A percentile compares a stretch with the other conserved stretches of the same genome.
Evolutionary conservation across 805 yeast species (phyloP).

Genomic region (Kodamaea hsintzibuensis): DNA sequence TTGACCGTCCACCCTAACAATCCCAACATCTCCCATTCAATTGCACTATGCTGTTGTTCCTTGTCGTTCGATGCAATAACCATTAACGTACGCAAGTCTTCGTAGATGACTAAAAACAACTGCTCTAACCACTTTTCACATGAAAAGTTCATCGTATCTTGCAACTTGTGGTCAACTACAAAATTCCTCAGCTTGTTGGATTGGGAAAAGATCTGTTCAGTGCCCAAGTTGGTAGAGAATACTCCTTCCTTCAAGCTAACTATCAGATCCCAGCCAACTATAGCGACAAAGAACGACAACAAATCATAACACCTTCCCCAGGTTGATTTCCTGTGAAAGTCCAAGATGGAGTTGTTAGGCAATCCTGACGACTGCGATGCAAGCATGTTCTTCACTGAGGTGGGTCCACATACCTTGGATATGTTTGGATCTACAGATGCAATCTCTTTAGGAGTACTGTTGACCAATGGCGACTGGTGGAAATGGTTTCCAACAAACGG

Average conservation of each 20-base stretch:
- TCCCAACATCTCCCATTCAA: slow-evolving; percentile 78
- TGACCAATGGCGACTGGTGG: slow-evolving; percentile 36
- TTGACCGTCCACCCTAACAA: slow-evolving; percentile 48
- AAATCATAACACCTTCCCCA: slow-evolving; percentile 60
- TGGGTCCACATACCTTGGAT: slow-evolving; percentile 28
- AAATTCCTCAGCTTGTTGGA: background rate
- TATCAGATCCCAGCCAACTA: slow-evolving; percentile 81
- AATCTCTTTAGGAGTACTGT: slow-evolving; percentile 33
- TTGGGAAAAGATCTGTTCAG: background rate
- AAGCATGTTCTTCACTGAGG: slow-evolving; percentile 24
- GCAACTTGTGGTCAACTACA: slow-evolving; percentile 14
- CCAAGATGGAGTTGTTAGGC: slow-evolving; percentile 29
- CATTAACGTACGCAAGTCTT: slow-evolving; percentile 46
- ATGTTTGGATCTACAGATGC: slow-evolving; percentile 36
- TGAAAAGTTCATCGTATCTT: slow-evolving; percentile 24
- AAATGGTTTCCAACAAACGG: slow-evolving; percentile 38
- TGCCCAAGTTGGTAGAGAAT: slow-evolving; percentile 45
- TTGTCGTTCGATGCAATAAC: slow-evolving; percentile 22
- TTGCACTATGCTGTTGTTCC: slow-evolving; percentile 51
- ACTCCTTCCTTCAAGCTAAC: slow-evolving; percentile 64
- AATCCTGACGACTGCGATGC: slow-evolving; percentile 35
- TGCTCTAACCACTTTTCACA: slow-evolving; percentile 84
- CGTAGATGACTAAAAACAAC: slow-evolving; percentile 67
- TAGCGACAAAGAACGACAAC: slow-evolving; percentile 63
- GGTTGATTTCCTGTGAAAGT: slow-evolving; percentile 34